Evolutionary conservation across 495 filamentous ascomycete genomes (phyloP).

Genomic region (Xylaria acuta): DNA sequence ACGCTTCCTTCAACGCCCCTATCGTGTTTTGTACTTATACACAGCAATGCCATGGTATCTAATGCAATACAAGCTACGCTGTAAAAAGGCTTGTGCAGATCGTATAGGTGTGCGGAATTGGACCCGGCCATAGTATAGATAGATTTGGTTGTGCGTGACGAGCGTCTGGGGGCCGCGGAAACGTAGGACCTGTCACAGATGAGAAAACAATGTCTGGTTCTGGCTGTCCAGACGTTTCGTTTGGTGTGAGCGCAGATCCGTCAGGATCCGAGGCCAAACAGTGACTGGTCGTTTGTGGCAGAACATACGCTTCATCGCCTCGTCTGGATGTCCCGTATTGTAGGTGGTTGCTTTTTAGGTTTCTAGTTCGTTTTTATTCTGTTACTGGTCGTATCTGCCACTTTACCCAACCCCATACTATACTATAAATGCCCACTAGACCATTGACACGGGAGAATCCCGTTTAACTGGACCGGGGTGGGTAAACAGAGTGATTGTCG

Average conservation of each 20-base stretch:
- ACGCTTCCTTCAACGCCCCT: not conserved
- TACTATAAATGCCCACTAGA: constrained; percentile 8
- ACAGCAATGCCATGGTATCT: constrained; percentile 2
- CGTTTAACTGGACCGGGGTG: not conserved
- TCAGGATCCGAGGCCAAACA: not conserved
- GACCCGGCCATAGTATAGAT: not conserved
- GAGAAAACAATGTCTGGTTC: not conserved
- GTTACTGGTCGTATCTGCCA: constrained; percentile 11
- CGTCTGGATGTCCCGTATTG: constrained; percentile 8
- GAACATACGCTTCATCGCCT: not conserved
- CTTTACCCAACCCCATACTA: constrained; percentile 6
- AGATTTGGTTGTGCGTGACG: constrained; percentile 2
- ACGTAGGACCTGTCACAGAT: constrained; percentile 18
- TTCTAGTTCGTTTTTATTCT: not conserved
- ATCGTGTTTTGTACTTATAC: not conserved
- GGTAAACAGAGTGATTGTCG: constrained; percentile 8
- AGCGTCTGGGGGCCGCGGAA: not conserved
- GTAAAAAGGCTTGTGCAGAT: not conserved
- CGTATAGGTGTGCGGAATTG: constrained; percentile 5
- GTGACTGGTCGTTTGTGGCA: constrained; percentile 12
- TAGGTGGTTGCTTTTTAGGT: not conserved
- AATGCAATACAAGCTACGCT: not conserved
- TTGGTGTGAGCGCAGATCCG: constrained; percentile 17
- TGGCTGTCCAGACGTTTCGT: constrained; percentile 13
- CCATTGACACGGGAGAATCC: constrained; percentile 9